Evolutionary conservation across 176 grass and related monocot genomes (phyloP).

Genomic region (Lolium multiflorum): DNA sequence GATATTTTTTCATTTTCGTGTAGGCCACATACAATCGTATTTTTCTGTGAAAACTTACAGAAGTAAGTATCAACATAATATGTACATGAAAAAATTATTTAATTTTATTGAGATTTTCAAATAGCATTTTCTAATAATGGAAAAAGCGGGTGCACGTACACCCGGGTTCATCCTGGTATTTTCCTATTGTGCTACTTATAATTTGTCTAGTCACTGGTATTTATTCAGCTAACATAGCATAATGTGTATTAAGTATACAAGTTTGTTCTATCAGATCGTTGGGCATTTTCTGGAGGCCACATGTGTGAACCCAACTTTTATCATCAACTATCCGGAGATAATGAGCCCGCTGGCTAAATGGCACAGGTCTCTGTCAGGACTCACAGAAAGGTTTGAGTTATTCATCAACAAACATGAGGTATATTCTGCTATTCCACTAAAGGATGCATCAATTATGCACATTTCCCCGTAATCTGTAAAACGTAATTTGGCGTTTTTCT

Average conservation of each 20-base stretch:
- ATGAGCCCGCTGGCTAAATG: constrained; percentile 92
- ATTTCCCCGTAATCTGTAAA: background rate
- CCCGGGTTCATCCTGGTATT: too few relatives aligned
- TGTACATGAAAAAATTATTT: too few relatives aligned
- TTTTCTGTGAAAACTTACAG: too few relatives aligned
- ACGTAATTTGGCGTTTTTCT: background rate
- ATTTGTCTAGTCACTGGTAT: background rate
- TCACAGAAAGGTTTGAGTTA: constrained; percentile 84
- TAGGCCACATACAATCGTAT: too few relatives aligned
- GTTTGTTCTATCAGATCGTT: constrained; percentile 56
- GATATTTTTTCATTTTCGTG: too few relatives aligned
- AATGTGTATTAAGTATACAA: background rate
- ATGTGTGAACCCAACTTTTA: constrained; percentile 81
- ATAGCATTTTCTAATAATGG: too few relatives aligned
- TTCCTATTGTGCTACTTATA: background rate
- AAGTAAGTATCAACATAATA: too few relatives aligned
- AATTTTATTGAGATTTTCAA: too few relatives aligned
- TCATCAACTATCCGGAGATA: constrained; percentile 88
- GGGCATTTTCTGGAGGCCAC: constrained; percentile 81
- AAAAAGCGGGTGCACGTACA: too few relatives aligned
- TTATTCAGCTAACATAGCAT: background rate
- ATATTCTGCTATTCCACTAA: background rate
- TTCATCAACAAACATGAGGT: constrained; percentile 92
- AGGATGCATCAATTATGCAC: too few relatives aligned
- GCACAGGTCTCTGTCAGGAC: constrained; percentile 60